Base-by-base conservation (phyloP, 306 rosid species). In the Prinsepia uniflora region DNA sequence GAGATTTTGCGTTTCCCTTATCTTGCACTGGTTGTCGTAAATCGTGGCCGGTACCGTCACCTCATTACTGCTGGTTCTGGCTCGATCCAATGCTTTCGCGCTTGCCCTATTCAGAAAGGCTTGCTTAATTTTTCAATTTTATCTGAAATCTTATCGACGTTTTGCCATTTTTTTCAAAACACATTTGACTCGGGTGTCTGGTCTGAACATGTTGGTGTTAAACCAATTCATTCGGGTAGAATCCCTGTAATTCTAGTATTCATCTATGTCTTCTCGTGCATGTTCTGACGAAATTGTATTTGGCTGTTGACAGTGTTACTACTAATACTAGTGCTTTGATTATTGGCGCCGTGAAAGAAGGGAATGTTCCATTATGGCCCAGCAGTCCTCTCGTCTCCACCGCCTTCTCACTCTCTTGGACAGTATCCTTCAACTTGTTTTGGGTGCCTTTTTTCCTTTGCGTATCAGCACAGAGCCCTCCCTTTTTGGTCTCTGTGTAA, bases 331-430 rank as follows among this genome's bases (percentile, higher is more conserved):
- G 57, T 48, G 50, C 43, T 66, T 46, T 47, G 57, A 61, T 39
- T 66, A 30, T 66, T 47, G 71, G 24, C 19, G 42, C 56, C 19
- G 71, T 14, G 13, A 15, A 49, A 60, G 20, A 18, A 62, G 76
- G 91, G 91, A 85, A 92, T 92, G 98, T 84, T 81, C 86, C 52
- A 85, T 86, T 67, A 89, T 89, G 97, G 98, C 98, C 68, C 96
- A 88, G 72, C 97, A 93, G 85, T 90, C 98, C 70, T 90, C 98
- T 53, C 96, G 98, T 79, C 97, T 94, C 76, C 92, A 94, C 81
- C 98, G 98, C 77, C 85, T 94, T 63, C 98, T 94, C 62, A 94
- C 97, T 78, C 96, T 94, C 45, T 83, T 94, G 87, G 98, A 94
- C 82, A 89, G 98, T 90, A 94, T 88, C 96, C 97, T 85, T 44